These are phyloP conservation scores for Theobroma cacao DNA, from an alignment of 345 rosid species.

Conservation along the genomic window DNA sequence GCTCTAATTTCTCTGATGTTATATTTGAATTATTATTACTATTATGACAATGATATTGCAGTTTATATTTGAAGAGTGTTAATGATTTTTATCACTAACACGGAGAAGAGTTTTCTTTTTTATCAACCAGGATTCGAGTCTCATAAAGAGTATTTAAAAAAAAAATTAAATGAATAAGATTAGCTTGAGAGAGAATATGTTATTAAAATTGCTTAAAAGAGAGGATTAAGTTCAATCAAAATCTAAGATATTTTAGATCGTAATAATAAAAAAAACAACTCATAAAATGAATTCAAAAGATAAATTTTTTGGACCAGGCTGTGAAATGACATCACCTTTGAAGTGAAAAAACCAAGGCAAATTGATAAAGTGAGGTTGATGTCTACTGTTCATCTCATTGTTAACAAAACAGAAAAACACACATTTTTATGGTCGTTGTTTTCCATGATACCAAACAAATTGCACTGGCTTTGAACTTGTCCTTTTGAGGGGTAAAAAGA, in stretches of 20 bases:
- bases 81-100: neutral
- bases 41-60: neutral
- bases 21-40: neutral
- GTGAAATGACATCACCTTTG: neutral
- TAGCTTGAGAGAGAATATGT: too few relatives aligned
- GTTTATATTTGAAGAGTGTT: slow-evolving; percentile 1
- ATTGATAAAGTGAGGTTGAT: neutral
- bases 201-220: too few relatives aligned
- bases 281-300: neutral
- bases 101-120: too few relatives aligned
- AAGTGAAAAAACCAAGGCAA: neutral
- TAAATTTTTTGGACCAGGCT: neutral
- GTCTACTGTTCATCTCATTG: neutral
- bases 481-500: neutral
- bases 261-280: too few relatives aligned
- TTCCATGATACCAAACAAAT: neutral
- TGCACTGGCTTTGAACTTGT: neutral
- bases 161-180: too few relatives aligned
- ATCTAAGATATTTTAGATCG: too few relatives aligned
- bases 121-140: too few relatives aligned
- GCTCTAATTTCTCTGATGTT: slow-evolving; percentile 9
- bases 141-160: too few relatives aligned
- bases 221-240: too few relatives aligned
- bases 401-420: neutral
- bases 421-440: neutral